A percentile compares a stretch with the other conserved stretches of the same genome.
phyloP scores from a whole-genome alignment of 2,329 filamentous ascomycete species.

The Geoglossum cookeanum region DNA sequence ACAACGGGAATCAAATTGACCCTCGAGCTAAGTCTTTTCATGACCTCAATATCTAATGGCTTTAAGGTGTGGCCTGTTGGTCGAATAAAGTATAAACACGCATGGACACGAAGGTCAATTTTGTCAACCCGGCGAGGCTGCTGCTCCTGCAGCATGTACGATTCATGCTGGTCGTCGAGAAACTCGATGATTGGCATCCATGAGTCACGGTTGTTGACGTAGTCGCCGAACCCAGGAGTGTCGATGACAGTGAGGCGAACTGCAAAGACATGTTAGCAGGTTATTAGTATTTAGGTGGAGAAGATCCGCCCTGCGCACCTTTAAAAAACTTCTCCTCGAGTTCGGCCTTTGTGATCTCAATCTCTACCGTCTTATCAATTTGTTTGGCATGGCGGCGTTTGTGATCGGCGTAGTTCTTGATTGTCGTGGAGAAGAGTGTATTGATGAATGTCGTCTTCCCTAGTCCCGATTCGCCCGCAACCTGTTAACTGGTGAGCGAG shows the following conservation, averaged over 20 bases:
- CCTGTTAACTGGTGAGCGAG: slow-evolving; percentile 32
- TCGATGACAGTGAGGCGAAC: slow-evolving; percentile 98
- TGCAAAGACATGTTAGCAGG: slow-evolving; percentile 22
- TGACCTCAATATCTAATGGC: slow-evolving; percentile 97
- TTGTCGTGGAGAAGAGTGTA: slow-evolving; percentile 98
- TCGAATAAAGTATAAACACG: slow-evolving; percentile 97
- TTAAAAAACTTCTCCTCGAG: slow-evolving; percentile 99
- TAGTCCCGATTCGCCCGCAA: slow-evolving; percentile 93
- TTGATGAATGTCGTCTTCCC: slow-evolving; percentile 99
- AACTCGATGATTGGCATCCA: slow-evolving; percentile 99
- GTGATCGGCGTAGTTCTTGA: slow-evolving; percentile 99
- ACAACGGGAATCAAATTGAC: slow-evolving; percentile 98
- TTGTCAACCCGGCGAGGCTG: slow-evolving; percentile 95
- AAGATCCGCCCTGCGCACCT: slow-evolving; percentile 38
- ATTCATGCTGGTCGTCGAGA: slow-evolving; percentile 98
- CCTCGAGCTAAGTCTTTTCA: slow-evolving; percentile 96
- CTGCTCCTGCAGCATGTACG: slow-evolving; percentile 99
- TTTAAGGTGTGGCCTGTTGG: slow-evolving; percentile 97
- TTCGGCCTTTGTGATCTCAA: slow-evolving; percentile 99
- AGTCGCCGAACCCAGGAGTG: slow-evolving; percentile 97
- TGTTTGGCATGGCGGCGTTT: slow-evolving; percentile 98
- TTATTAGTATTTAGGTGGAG: neutral
- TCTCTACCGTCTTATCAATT: slow-evolving; percentile 98
- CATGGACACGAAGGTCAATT: slow-evolving; percentile 96
- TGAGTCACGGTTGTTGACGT: slow-evolving; percentile 99